These are phyloP conservation scores for Penicillium mononematosum DNA, from an alignment of 495 filamentous ascomycete species.

Conservation along the genomic window DNA sequence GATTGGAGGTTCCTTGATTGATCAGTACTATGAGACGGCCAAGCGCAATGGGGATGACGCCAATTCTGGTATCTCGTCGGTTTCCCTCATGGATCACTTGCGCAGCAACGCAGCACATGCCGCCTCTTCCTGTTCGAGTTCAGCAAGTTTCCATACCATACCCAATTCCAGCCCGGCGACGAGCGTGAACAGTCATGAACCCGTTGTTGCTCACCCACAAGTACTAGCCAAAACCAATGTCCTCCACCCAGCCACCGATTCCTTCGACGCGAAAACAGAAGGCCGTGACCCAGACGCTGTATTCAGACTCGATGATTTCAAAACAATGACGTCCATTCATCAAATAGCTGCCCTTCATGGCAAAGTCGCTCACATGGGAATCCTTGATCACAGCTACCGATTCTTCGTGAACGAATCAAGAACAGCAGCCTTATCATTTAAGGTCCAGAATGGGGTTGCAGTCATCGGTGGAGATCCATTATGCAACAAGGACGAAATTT, in stretches of 20 bases:
- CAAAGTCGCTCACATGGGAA: conserved; percentile 45
- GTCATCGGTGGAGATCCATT: conserved; percentile 45
- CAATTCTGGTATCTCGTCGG: background rate
- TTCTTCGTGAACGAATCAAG: conserved; percentile 40
- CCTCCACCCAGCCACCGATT: background rate
- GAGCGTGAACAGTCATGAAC: conserved; percentile 17
- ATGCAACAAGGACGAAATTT: conserved; percentile 25
- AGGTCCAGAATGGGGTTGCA: conserved; percentile 36
- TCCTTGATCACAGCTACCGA: conserved; percentile 43
- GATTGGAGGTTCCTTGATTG: conserved; percentile 23
- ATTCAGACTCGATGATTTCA: conserved; percentile 32
- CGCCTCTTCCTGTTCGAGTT: conserved; percentile 19
- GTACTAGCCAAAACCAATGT: background rate
- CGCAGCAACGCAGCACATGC: conserved; percentile 9
- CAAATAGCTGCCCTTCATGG: conserved; percentile 34
- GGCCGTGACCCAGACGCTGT: conserved; percentile 15
- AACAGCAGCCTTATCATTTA: conserved; percentile 42
- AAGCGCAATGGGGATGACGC: conserved; percentile 4
- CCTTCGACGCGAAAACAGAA: background rate
- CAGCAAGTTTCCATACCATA: conserved; percentile 16
- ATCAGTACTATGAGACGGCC: conserved; percentile 19
- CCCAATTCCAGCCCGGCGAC: conserved; percentile 15
- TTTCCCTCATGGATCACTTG: conserved; percentile 24
- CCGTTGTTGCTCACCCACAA: background rate
- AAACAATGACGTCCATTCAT: conserved; percentile 31